These are phyloP conservation scores for Xylaria longipes DNA, from an alignment of 495 filamentous ascomycete species.

Conservation along the genomic window DNA sequence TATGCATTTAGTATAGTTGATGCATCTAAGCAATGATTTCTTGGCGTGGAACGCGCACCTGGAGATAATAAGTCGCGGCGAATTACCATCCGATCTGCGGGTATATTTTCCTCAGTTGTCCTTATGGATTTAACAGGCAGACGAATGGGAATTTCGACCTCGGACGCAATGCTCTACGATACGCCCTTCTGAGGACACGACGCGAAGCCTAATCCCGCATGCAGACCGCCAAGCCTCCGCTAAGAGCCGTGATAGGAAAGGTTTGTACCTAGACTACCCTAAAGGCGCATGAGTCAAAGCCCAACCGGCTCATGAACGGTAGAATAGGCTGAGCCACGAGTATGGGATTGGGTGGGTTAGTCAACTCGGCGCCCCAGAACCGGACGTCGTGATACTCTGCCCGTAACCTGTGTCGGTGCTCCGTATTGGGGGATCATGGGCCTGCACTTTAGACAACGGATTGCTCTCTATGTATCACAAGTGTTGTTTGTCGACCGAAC, in stretches of 20 bases:
- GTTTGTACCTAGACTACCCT: background rate
- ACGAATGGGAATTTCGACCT: background rate
- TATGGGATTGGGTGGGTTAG: background rate
- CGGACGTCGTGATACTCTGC: constrained; percentile 4
- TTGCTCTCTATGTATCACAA: background rate
- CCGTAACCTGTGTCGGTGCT: background rate
- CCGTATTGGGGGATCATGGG: background rate
- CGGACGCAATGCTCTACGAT: background rate
- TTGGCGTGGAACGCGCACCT: background rate
- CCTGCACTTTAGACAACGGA: background rate
- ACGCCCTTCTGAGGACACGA: constrained; percentile 4
- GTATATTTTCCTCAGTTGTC: background rate
- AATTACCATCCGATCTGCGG: background rate
- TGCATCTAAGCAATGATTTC: background rate
- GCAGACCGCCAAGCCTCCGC: background rate
- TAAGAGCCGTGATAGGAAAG: background rate
- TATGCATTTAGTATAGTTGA: background rate
- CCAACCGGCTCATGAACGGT: background rate
- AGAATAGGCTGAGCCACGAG: background rate
- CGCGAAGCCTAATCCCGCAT: background rate
- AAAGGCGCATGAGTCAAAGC: background rate
- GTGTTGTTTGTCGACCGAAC: background rate
- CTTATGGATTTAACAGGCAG: background rate
- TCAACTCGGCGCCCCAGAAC: background rate
- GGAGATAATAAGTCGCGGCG: background rate